phyloP scores from a whole-genome alignment of 129 eudicot species.

The Pseudognaphalium luteoalbum region DNA sequence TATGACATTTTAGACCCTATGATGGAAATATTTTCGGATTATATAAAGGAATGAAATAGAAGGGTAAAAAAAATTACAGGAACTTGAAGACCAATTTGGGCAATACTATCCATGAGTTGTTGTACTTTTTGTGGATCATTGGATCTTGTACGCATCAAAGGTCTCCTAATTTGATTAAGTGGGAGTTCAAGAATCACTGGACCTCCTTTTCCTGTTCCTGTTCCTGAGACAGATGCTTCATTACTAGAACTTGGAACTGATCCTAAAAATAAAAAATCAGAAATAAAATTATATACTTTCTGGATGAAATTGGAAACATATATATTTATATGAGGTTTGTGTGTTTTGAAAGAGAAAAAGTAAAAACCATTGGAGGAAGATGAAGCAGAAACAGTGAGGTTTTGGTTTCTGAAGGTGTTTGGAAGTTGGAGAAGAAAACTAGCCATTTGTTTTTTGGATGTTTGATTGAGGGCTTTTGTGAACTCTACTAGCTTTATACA shows the following conservation, averaged over 20 bases:
- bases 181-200: constrained; percentile 80
- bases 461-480: not conserved
- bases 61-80: constrained; percentile 53
- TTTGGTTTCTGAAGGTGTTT: constrained; percentile 43
- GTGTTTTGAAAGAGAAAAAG: constrained; percentile 16
- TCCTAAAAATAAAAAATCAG: constrained; percentile 40
- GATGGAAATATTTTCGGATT: not conserved
- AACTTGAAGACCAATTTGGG: constrained; percentile 94
- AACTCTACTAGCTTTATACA: not conserved
- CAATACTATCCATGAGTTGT: constrained; percentile 91
- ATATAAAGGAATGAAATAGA: too few species aligned
- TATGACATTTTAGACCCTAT: not conserved
- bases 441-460: constrained; percentile 49
- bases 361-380: constrained; percentile 60
- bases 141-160: constrained; percentile 89
- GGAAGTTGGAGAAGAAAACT: constrained; percentile 55
- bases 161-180: constrained; percentile 79
- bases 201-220: constrained; percentile 54
- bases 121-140: constrained; percentile 81
- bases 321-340: not conserved
- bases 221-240: constrained; percentile 35
- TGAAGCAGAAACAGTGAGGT: constrained; percentile 53
- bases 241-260: constrained; percentile 43
- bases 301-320: constrained; percentile 3
- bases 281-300: not conserved